Conservation (phyloP, 768 basidiomycete species). For the Leucocoprinus leucothites region DNA sequence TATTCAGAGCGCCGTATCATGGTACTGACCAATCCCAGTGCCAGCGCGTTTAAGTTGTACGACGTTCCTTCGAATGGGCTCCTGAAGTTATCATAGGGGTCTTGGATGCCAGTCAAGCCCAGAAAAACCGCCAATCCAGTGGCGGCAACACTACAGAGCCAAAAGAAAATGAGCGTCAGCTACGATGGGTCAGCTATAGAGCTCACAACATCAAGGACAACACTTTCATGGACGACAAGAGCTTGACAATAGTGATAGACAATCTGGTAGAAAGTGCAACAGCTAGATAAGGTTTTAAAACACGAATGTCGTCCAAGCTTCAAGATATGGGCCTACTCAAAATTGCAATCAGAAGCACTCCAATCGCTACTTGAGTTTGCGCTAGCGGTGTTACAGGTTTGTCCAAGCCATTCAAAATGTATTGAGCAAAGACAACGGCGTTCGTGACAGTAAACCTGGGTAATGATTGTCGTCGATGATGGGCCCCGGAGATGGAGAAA, state of each 20-base stretch:
- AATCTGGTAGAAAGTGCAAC: constrained; percentile 34
- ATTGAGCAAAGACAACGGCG: constrained; percentile 36
- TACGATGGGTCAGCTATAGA: not conserved
- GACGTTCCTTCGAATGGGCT: constrained; percentile 54
- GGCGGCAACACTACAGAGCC: too few species aligned
- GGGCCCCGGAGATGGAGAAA: too few species aligned
- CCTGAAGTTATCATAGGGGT: constrained; percentile 55
- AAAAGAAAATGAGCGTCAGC: not conserved
- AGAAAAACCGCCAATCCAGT: constrained; percentile 52
- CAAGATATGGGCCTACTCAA: too few species aligned
- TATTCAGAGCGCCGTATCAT: too few species aligned
- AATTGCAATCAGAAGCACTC: too few species aligned
- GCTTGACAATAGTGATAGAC: constrained; percentile 29
- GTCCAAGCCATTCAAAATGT: constrained; percentile 29
- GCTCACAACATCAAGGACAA: constrained; percentile 28
- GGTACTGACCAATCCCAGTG: constrained; percentile 29
- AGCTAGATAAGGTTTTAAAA: constrained; percentile 22
- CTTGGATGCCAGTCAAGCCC: constrained; percentile 47
- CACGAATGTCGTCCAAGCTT: too few species aligned
- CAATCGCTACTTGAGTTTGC: too few species aligned
- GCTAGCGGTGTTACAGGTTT: constrained; percentile 19
- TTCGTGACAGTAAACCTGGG: constrained; percentile 30
- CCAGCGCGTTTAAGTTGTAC: constrained; percentile 37
- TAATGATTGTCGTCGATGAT: not conserved
- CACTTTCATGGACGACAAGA: constrained; percentile 28